These are phyloP conservation scores for Epichloe elymi DNA, from an alignment of 2,329 filamentous ascomycete genomes.

Conservation along the genomic window DNA sequence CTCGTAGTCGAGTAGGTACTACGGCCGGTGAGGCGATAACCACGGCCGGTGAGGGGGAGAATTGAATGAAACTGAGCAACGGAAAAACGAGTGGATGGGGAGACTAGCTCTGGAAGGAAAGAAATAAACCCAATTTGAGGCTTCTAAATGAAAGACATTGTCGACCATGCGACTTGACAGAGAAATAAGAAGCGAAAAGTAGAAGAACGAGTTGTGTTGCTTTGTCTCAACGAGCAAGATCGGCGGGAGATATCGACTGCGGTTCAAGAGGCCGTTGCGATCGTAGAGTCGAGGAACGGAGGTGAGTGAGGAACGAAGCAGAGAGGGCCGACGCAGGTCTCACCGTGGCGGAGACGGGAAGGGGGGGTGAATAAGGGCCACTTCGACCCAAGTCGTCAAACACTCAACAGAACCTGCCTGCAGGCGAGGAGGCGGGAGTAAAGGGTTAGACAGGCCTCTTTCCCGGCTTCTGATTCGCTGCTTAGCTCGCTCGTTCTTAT, in stretches of 20 bases:
- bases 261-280: constrained; percentile 6
- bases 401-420: neutral
- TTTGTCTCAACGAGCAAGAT: constrained; percentile 5
- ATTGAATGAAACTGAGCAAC: neutral
- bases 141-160: constrained; percentile 21
- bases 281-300: neutral
- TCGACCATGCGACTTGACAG: constrained; percentile 14
- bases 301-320: constrained; percentile 5
- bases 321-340: constrained; percentile 9
- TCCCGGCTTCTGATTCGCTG: neutral
- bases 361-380: neutral
- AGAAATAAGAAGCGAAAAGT: constrained; percentile 9
- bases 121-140: constrained; percentile 8
- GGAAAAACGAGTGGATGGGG: constrained; percentile 14
- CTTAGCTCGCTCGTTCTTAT: neutral
- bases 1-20: constrained; percentile 4
- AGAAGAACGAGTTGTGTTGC: neutral
- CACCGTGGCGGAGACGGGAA: constrained; percentile 7
- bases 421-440: neutral
- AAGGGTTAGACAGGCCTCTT: neutral
- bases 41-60: neutral
- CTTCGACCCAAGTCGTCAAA: neutral
- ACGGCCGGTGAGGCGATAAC: neutral
- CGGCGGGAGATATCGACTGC: constrained; percentile 3
- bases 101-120: constrained; percentile 11